These are phyloP conservation scores for Fusarium succisae DNA, from an alignment of 2,329 filamentous ascomycete species.

Conservation along the genomic window DNA sequence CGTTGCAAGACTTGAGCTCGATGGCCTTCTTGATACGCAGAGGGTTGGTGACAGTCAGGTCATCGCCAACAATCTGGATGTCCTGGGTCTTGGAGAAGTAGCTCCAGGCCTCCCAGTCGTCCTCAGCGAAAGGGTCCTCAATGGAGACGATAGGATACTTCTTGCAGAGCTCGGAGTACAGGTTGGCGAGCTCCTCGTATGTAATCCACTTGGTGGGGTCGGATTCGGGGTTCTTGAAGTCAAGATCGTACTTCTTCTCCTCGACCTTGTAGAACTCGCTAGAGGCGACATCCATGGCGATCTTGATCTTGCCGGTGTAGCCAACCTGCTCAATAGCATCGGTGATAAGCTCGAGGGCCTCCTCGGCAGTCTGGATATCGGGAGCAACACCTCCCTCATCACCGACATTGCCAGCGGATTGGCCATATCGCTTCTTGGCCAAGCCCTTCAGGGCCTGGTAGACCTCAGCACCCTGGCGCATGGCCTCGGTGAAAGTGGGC, in stretches of 20 bases:
- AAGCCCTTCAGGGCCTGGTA: conserved; percentile 98
- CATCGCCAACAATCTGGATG: conserved; percentile 98
- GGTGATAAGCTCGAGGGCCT: conserved; percentile 96
- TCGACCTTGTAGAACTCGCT: conserved; percentile 99
- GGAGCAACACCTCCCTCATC: conserved; percentile 99
- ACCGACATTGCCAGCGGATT: conserved; percentile 98
- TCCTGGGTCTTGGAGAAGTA: conserved; percentile 99
- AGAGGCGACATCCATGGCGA: conserved; percentile 98
- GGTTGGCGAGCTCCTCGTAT: conserved; percentile 93
- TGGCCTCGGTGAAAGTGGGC: conserved; percentile 91
- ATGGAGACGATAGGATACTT: conserved; percentile 99
- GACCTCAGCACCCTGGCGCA: conserved; percentile 96
- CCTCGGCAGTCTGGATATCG: conserved; percentile 96
- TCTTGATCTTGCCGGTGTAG: conserved; percentile 96
- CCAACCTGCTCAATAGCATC: conserved; percentile 94
- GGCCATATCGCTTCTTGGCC: conserved; percentile 99
- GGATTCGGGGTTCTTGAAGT: conserved; percentile 99
- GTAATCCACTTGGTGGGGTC: conserved; percentile 98
- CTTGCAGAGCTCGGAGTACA: conserved; percentile 86
- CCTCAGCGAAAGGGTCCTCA: conserved; percentile 99
- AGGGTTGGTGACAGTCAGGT: conserved; percentile 99
- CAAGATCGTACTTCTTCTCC: conserved; percentile 99
- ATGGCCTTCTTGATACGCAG: conserved; percentile 99
- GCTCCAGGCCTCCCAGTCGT: conserved; percentile 99
- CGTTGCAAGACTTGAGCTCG: conserved; percentile 98